A percentile compares a stretch with the other conserved stretches of the same genome.
phyloP scores from a whole-genome alignment of 2,329 filamentous ascomycete species.

The Aspergillus sp. region DNA sequence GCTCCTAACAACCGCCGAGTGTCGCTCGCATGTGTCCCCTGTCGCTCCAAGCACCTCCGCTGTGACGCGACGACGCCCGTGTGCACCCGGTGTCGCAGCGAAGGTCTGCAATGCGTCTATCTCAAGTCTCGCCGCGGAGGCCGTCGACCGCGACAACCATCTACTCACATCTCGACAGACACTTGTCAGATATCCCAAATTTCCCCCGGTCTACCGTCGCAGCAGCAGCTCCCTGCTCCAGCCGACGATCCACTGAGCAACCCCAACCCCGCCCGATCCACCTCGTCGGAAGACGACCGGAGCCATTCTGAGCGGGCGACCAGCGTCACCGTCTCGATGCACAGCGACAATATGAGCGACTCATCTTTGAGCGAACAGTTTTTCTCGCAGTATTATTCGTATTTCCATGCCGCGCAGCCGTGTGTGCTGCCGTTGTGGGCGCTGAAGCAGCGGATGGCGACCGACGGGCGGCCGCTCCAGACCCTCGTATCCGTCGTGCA shows the following conservation, averaged over 20 bases:
- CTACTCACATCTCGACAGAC: neutral
- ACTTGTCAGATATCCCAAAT: neutral
- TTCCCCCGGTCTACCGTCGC: neutral
- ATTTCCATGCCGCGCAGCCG: constrained; percentile 32
- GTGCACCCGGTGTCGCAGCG: constrained; percentile 47
- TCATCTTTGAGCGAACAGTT: constrained; percentile 6
- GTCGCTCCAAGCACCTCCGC: constrained; percentile 46
- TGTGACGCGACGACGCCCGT: constrained; percentile 50
- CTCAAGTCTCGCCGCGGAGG: constrained; percentile 52
- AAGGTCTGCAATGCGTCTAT: constrained; percentile 50
- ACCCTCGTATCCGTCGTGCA: constrained; percentile 28
- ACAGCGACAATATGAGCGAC: constrained; percentile 8
- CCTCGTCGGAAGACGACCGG: neutral
- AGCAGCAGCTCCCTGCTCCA: neutral
- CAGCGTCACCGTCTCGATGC: neutral
- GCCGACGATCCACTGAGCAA: neutral
- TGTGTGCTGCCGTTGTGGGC: constrained; percentile 27
- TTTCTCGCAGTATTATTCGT: constrained; percentile 28
- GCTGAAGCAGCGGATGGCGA: constrained; percentile 16
- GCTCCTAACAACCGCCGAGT: neutral
- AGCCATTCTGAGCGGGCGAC: constrained; percentile 2
- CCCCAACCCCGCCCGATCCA: neutral
- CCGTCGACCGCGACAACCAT: neutral
- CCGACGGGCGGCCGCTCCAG: constrained; percentile 16
- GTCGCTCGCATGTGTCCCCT: constrained; percentile 27